These are phyloP conservation scores for Noccaea caerulescens DNA, from an alignment of 345 rosid species.

Conservation along the genomic window DNA sequence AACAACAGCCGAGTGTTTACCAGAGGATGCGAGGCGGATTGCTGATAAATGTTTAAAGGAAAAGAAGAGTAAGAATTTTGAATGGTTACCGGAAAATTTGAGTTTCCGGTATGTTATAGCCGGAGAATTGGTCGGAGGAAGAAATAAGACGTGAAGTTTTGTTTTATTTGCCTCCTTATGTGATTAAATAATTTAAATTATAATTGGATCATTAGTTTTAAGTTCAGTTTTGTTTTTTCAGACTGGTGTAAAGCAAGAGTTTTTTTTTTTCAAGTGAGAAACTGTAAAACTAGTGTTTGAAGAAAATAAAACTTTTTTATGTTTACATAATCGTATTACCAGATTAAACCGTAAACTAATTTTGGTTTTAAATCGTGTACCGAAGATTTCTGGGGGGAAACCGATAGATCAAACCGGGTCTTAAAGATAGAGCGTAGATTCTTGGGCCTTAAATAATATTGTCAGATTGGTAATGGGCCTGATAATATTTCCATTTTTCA, in stretches of 20 bases:
- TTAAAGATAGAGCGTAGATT: too few species aligned
- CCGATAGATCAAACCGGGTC: background rate
- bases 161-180: slow-evolving; percentile 16
- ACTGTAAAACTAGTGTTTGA: slow-evolving; percentile 13
- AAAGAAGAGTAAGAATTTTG: slow-evolving; percentile 54
- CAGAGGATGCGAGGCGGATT: slow-evolving; percentile 55
- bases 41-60: slow-evolving; percentile 60
- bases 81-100: slow-evolving; percentile 71
- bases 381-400: background rate
- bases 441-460: slow-evolving; percentile 3
- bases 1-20: slow-evolving; percentile 50
- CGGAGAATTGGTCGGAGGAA: slow-evolving; percentile 52
- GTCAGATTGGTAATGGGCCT: background rate
- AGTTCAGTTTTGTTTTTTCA: background rate
- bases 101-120: slow-evolving; percentile 73
- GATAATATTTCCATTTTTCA: background rate
- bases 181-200: slow-evolving; percentile 37
- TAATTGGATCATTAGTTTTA: slow-evolving; percentile 8
- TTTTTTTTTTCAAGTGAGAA: slow-evolving; percentile 14
- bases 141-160: slow-evolving; percentile 22
- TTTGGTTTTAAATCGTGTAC: background rate
- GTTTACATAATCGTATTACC: slow-evolving; percentile 5
- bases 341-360: background rate
- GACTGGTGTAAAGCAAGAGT: slow-evolving; percentile 26
- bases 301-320: slow-evolving; percentile 14